phyloP scores from a whole-genome alignment of 2,329 filamentous ascomycete species.

The Tympanopsis confertula region DNA sequence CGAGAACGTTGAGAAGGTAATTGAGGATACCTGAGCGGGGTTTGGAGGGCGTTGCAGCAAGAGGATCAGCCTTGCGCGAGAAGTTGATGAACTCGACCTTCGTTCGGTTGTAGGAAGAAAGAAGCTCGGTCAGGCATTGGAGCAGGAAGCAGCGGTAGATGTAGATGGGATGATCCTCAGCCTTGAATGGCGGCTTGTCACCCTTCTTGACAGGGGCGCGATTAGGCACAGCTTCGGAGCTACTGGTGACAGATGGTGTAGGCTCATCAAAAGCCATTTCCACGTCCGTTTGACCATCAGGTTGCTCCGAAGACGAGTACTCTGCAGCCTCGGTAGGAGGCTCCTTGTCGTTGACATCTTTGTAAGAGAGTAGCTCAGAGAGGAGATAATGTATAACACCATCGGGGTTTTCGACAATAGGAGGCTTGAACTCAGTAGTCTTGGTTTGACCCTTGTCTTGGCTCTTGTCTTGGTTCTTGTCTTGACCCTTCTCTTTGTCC shows the following conservation, averaged over 20 bases:
- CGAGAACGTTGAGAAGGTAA: conserved; percentile 75
- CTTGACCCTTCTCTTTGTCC: conserved; percentile 29
- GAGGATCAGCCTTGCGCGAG: conserved; percentile 77
- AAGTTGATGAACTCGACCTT: conserved; percentile 99
- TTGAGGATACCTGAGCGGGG: conserved; percentile 86
- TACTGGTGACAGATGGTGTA: too few species aligned
- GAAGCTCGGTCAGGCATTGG: conserved; percentile 78
- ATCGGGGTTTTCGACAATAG: conserved; percentile 82
- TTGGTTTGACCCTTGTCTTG: neutral
- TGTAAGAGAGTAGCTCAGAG: conserved; percentile 82
- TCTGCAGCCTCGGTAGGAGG: conserved; percentile 31
- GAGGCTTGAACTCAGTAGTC: conserved; percentile 57
- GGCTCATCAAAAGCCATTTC: conserved; percentile 1
- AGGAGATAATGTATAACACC: conserved; percentile 91
- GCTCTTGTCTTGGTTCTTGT: too few species aligned
- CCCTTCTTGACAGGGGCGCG: conserved; percentile 43
- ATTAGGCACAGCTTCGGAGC: neutral
- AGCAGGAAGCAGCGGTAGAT: conserved; percentile 92
- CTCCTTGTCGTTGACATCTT: conserved; percentile 82
- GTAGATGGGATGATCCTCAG: conserved; percentile 89
- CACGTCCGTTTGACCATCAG: neutral
- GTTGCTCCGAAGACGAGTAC: conserved; percentile 14
- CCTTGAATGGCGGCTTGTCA: conserved; percentile 69
- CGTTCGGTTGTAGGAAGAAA: conserved; percentile 82
- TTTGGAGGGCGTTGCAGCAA: conserved; percentile 80